Percentiles rank a stretch among this genome's conserved stretches.
These are phyloP conservation scores for Akanthomyces uredinophilus DNA, from an alignment of 2,329 filamentous ascomycete genomes.

Conservation along the genomic window DNA sequence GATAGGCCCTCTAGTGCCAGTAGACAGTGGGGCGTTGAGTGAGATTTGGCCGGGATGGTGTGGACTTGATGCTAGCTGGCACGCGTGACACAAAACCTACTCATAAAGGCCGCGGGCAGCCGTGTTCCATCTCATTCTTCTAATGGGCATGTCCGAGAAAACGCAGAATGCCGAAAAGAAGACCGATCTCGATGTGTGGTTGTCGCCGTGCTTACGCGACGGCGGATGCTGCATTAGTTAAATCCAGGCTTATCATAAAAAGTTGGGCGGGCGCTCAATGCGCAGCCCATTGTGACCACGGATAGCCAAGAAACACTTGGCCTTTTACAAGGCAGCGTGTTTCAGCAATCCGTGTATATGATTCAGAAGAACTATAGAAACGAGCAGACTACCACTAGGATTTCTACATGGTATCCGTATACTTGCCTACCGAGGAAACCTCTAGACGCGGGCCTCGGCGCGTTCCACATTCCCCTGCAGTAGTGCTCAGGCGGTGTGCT, in stretches of 20 bases:
- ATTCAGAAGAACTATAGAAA: too few species aligned
- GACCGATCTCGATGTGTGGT: neutral
- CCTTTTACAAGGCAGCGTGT: neutral
- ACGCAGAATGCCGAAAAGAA: neutral
- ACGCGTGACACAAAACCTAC: neutral
- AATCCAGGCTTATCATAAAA: neutral
- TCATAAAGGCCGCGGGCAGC: too few species aligned
- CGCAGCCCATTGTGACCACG: neutral
- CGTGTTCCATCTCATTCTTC: neutral
- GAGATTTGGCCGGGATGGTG: slow-evolving; percentile 7
- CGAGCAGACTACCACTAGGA: too few species aligned
- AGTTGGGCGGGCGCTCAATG: neutral
- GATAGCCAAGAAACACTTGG: neutral
- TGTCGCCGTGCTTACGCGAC: neutral
- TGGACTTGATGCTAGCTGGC: neutral
- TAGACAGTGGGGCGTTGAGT: neutral
- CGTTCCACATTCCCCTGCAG: slow-evolving; percentile 4
- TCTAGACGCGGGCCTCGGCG: neutral
- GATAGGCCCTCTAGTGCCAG: neutral
- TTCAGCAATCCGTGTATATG: too few species aligned
- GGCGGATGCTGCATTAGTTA: neutral
- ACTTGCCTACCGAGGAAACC: neutral
- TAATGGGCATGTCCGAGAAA: neutral
- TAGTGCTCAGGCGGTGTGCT: neutral
- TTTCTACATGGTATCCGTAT: neutral